Percentiles rank a stretch among this genome's conserved stretches.
Evolutionary conservation across 495 filamentous ascomycete genomes (phyloP).

Genomic region (Massariosphaeria phaeospora): DNA sequence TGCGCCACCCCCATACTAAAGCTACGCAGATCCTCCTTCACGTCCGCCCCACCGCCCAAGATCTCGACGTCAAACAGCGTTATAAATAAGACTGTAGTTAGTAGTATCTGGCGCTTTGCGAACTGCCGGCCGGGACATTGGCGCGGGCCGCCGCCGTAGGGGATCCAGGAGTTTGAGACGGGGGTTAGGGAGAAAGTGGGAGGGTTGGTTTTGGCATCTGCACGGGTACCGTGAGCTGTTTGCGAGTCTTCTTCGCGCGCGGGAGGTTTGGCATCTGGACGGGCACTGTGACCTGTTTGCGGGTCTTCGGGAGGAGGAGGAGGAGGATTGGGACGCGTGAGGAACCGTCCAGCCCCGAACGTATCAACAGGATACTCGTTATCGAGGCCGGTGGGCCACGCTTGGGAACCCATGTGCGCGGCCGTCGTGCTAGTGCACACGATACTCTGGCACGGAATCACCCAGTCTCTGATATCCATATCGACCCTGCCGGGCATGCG

Average conservation of each 20-base stretch:
- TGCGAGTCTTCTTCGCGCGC: conserved; percentile 11
- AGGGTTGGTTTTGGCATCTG: too few species aligned
- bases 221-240: too few species aligned
- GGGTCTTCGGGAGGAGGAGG: conserved; percentile 7
- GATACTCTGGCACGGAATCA: conserved; percentile 14
- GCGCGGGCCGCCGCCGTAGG: conserved; percentile 37
- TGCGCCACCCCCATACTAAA: conserved; percentile 3
- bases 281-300: too few species aligned
- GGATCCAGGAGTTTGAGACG: conserved; percentile 39
- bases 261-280: too few species aligned
- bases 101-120: conserved; percentile 37
- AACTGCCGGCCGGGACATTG: conserved; percentile 39
- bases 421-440: conserved; percentile 29
- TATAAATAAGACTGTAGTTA: conserved; percentile 32
- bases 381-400: conserved; percentile 32
- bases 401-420: conserved; percentile 35
- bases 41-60: conserved; percentile 13
- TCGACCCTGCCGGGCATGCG: conserved; percentile 26
- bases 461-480: conserved; percentile 29
- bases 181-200: conserved; percentile 33
- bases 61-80: conserved; percentile 38
- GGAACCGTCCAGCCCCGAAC: conserved; percentile 37
- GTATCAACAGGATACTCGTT: conserved; percentile 33
- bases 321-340: conserved; percentile 19
- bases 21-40: background rate